phyloP scores from a whole-genome alignment of 1,284 basidiomycete genomes.

The Cryptococcus floricola region DNA sequence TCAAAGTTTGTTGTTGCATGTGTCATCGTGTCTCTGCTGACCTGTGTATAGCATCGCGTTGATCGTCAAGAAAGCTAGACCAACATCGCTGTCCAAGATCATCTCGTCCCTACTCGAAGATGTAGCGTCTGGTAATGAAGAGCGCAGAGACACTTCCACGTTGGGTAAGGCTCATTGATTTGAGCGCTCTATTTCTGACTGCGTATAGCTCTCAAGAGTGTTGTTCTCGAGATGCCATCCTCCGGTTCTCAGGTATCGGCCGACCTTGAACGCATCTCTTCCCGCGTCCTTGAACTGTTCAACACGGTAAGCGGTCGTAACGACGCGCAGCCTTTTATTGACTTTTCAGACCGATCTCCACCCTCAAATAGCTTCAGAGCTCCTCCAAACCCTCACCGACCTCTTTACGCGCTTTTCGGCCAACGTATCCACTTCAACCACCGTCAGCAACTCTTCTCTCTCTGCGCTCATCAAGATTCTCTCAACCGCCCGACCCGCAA shows the following conservation, averaged over 20 bases:
- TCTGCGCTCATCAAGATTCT: conserved; percentile 71
- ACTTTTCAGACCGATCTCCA: conserved; percentile 54
- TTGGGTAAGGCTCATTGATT: conserved; percentile 60
- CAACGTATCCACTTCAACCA: conserved; percentile 57
- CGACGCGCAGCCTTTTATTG: conserved; percentile 5
- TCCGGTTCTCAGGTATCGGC: conserved; percentile 72
- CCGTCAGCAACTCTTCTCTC: conserved; percentile 58
- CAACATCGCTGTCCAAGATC: conserved; percentile 75
- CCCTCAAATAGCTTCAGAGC: conserved; percentile 81
- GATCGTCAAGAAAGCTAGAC: conserved; percentile 34
- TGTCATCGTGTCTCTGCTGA: neutral
- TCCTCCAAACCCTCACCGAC: conserved; percentile 84
- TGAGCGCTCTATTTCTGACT: neutral
- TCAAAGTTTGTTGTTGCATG: conserved; percentile 62
- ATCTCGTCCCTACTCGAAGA: conserved; percentile 59
- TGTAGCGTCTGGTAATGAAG: conserved; percentile 35
- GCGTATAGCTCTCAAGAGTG: conserved; percentile 78
- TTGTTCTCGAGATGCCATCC: conserved; percentile 79
- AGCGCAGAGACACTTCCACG: conserved; percentile 76
- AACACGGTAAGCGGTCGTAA: conserved; percentile 57
- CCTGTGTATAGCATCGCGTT: conserved; percentile 22
- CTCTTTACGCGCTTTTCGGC: conserved; percentile 76
- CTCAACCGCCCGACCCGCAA: conserved; percentile 69
- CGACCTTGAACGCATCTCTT: conserved; percentile 78
- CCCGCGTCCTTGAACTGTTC: conserved; percentile 75